Evolutionary conservation across 768 basidiomycete species (phyloP).

Genomic region (Dictyophora rubrovolvata): DNA sequence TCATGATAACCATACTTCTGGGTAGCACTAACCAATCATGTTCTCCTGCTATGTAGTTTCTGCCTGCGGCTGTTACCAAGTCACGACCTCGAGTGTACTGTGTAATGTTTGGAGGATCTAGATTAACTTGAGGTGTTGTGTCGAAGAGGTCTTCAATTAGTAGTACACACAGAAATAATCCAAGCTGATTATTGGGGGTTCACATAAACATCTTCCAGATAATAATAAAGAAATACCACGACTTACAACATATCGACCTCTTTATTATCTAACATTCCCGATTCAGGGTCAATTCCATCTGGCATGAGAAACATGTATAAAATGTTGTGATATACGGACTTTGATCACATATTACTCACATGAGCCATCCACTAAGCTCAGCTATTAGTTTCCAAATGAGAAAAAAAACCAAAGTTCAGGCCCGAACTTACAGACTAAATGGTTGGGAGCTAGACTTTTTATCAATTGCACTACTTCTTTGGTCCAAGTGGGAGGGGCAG

Average conservation of each 20-base stretch:
- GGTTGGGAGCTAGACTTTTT: slow-evolving; percentile 19
- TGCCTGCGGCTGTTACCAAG: slow-evolving; percentile 9
- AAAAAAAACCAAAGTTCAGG: not conserved
- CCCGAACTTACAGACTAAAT: slow-evolving; percentile 14
- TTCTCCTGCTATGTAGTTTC: slow-evolving; percentile 20
- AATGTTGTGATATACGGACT: not conserved
- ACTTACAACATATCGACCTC: slow-evolving; percentile 17
- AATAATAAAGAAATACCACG: not conserved
- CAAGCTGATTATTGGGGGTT: slow-evolving; percentile 2
- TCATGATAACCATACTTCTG: slow-evolving; percentile 3
- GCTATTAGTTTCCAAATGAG: not conserved
- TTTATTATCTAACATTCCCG: slow-evolving; percentile 10
- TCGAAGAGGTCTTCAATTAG: not conserved
- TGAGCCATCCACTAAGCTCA: slow-evolving; percentile 14
- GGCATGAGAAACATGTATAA: not conserved
- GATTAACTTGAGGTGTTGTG: not conserved
- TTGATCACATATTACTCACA: not conserved
- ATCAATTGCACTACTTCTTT: slow-evolving; percentile 16
- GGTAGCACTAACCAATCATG: slow-evolving; percentile 16
- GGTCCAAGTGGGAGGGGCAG: slow-evolving; percentile 19
- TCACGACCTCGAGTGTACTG: slow-evolving; percentile 12
- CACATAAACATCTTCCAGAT: too few relatives aligned
- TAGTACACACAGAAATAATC: slow-evolving; percentile 11
- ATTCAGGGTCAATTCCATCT: slow-evolving; percentile 15
- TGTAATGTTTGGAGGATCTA: slow-evolving; percentile 15